Evolutionary conservation across 495 filamentous ascomycete species (phyloP).

Genomic region (Staphylotrichum longicolle): DNA sequence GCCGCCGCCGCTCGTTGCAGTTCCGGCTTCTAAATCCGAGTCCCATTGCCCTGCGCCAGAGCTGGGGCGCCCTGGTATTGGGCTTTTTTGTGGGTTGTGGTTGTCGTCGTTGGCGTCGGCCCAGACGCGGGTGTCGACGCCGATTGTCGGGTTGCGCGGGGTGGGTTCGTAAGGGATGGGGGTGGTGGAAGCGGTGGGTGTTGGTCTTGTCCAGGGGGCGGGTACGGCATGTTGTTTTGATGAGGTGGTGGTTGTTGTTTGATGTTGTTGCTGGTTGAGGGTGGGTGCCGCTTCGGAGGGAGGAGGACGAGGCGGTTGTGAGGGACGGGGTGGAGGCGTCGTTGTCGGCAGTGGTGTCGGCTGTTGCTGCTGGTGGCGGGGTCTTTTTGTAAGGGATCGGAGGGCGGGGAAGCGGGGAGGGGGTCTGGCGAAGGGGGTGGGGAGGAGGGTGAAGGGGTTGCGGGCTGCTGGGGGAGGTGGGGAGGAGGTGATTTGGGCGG

Average conservation of each 20-base stretch:
- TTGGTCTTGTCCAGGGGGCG: background rate
- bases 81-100: background rate
- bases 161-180: background rate
- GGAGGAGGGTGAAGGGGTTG: constrained; percentile 7
- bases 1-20: background rate
- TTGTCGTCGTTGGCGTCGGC: constrained; percentile 3
- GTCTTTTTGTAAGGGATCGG: background rate
- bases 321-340: too few relatives aligned
- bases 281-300: too few relatives aligned
- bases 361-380: background rate
- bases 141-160: background rate
- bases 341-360: background rate
- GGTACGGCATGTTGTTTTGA: background rate
- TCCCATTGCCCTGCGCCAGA: too few relatives aligned
- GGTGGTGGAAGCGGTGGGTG: background rate
- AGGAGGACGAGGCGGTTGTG: too few relatives aligned
- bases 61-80: too few relatives aligned
- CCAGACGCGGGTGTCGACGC: constrained; percentile 16
- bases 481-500: constrained; percentile 5
- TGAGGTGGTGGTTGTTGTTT: background rate
- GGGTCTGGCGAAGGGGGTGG: background rate
- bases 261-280: too few relatives aligned
- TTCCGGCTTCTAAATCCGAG: too few relatives aligned
- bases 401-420: background rate
- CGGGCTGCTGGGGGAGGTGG: background rate